phyloP scores from a whole-genome alignment of 1,284 basidiomycete genomes.

The Pholiota adiposa region DNA sequence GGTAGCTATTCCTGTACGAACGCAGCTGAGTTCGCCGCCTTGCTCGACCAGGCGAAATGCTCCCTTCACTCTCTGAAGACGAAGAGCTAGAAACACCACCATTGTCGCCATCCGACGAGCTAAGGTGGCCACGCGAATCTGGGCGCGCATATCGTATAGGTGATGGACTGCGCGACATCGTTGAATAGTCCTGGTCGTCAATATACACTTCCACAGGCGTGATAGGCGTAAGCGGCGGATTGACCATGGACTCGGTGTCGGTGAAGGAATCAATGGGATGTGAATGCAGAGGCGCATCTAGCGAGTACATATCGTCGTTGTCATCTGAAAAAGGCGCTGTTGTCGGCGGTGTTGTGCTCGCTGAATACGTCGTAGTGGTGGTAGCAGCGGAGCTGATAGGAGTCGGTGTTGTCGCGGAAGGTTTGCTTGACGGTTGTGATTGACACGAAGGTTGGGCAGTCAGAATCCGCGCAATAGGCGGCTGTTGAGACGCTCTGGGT shows the following conservation, averaged over 20 bases:
- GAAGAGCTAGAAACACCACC: not conserved
- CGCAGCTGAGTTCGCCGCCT: constrained; percentile 25
- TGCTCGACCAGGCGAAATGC: constrained; percentile 6
- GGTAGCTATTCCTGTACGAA: constrained; percentile 27
- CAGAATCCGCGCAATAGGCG: constrained; percentile 3
- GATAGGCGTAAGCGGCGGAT: constrained; percentile 4
- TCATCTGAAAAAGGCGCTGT: not conserved
- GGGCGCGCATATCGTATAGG: constrained; percentile 29
- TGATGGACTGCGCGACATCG: constrained; percentile 24
- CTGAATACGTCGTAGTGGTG: not conserved
- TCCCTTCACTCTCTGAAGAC: not conserved
- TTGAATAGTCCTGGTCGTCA: constrained; percentile 21
- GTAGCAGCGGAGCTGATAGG: not conserved
- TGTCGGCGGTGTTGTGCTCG: not conserved
- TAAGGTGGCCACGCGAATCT: constrained; percentile 22
- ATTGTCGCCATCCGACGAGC: constrained; percentile 14
- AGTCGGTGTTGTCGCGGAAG: not conserved
- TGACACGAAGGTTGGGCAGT: not conserved
- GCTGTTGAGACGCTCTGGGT: not conserved
- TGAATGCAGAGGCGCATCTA: constrained; percentile 17
- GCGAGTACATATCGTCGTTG: constrained; percentile 6
- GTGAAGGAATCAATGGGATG: constrained; percentile 18
- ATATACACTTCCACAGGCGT: constrained; percentile 26
- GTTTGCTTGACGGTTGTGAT: not conserved
- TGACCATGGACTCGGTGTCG: constrained; percentile 15